phyloP scores from a whole-genome alignment of 2,329 filamentous ascomycete species.

The Penicillium olsonii region DNA sequence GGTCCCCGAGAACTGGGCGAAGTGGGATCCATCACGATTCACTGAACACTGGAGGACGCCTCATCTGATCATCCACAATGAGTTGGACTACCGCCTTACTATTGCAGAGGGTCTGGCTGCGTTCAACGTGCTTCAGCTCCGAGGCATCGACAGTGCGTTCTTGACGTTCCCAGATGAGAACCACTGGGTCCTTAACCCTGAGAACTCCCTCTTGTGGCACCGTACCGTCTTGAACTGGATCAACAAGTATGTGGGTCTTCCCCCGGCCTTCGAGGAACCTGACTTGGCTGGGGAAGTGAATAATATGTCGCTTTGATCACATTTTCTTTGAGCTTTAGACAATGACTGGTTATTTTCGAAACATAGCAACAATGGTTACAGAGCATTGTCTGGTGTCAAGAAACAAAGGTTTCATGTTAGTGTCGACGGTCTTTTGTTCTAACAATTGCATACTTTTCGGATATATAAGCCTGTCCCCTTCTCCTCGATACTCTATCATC shows the following conservation, averaged over 20 bases:
- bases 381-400: slow-evolving; percentile 7
- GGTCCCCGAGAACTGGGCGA: slow-evolving; percentile 52
- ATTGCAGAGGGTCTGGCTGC: slow-evolving; percentile 81
- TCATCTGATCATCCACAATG: slow-evolving; percentile 85
- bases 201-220: slow-evolving; percentile 91
- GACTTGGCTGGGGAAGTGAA: slow-evolving; percentile 19
- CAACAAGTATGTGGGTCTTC: slow-evolving; percentile 59
- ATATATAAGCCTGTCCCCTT: slow-evolving; percentile 8
- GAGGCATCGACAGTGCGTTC: slow-evolving; percentile 73
- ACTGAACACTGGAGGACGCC: slow-evolving; percentile 78
- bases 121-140: slow-evolving; percentile 81
- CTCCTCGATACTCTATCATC: neutral
- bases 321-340: neutral
- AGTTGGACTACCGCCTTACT: slow-evolving; percentile 84
- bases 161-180: slow-evolving; percentile 79
- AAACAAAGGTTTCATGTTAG: slow-evolving; percentile 15
- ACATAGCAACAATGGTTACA: slow-evolving; percentile 1
- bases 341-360: slow-evolving; percentile 4
- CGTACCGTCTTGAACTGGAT: slow-evolving; percentile 79
- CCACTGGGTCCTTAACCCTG: slow-evolving; percentile 84
- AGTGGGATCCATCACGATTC: slow-evolving; percentile 60
- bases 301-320: slow-evolving; percentile 20
- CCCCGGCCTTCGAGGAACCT: slow-evolving; percentile 41
- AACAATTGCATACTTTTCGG: slow-evolving; percentile 7
- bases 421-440: slow-evolving; percentile 15